phyloP scores from a whole-genome alignment of 2,329 filamentous ascomycete species.

The Magnaporthiopsis incrustans region DNA sequence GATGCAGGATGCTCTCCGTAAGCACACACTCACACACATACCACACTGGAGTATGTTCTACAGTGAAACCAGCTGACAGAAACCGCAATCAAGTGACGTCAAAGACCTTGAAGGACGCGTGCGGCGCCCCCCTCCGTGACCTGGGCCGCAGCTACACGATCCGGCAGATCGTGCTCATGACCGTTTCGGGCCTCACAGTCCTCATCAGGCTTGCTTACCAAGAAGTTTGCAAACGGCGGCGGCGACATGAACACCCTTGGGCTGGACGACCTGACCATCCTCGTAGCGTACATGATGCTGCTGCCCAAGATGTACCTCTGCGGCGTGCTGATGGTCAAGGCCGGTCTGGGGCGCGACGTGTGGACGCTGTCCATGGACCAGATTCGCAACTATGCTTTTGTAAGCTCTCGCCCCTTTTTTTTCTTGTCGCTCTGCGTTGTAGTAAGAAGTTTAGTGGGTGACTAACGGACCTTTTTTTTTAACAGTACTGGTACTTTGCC shows the following conservation, averaged over 20 bases:
- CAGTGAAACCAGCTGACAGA: no score
- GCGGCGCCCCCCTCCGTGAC: neutral
- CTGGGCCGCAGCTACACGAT: neutral
- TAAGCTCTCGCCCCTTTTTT: no score
- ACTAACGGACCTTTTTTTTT: neutral
- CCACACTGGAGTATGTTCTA: no score
- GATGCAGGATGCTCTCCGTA: no score
- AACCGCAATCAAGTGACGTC: no score
- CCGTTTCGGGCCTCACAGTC: neutral
- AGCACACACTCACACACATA: no score
- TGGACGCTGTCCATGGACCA: neutral
- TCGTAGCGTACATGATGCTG: neutral
- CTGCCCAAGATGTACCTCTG: neutral
- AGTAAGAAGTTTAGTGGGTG: no score
- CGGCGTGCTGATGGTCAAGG: neutral
- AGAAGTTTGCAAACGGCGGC: no score
- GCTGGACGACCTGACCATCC: neutral
- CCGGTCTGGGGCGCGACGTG: constrained; percentile 1
- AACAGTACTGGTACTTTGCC: neutral
- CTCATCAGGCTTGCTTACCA: neutral
- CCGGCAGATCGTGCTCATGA: neutral
- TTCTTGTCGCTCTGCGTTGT: no score
- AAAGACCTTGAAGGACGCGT: neutral
- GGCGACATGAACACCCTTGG: no score
- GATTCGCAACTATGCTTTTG: no score